Conservation (phyloP, 352 stramenopile species). For the Globisporangium emineosum region DNA sequence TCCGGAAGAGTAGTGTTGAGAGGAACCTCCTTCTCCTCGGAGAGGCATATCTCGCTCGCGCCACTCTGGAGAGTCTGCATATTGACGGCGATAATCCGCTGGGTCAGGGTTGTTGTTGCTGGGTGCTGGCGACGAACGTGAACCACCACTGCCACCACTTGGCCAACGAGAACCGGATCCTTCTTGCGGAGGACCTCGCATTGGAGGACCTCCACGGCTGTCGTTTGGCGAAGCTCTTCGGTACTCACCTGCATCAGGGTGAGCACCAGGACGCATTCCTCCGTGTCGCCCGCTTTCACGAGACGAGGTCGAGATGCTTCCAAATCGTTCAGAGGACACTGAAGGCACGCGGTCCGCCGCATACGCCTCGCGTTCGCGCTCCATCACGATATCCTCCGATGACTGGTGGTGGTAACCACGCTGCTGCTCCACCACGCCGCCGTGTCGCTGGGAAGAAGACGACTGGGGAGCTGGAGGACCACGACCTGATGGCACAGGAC, state of each 20-base stretch:
- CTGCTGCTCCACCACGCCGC: neutral
- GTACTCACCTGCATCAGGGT: conserved; percentile 7
- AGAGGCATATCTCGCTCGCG: conserved; percentile 23
- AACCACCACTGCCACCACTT: neutral
- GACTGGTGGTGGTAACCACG: neutral
- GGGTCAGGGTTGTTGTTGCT: neutral
- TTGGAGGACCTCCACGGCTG: neutral
- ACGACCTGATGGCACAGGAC: neutral
- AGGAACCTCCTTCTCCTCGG: conserved; percentile 1
- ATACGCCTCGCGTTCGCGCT: conserved; percentile 10
- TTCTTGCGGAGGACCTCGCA: neutral
- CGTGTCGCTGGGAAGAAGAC: neutral
- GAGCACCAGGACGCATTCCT: neutral
- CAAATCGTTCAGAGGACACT: neutral
- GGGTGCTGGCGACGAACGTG: neutral
- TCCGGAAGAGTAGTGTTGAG: neutral
- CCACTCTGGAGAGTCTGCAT: conserved; percentile 37
- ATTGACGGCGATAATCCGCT: conserved; percentile 29
- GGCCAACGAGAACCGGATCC: neutral
- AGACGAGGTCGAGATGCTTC: neutral
- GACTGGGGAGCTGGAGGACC: neutral
- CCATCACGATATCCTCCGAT: conserved; percentile 9
- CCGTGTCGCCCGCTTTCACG: neutral
- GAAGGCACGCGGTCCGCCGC: conserved; percentile 4
- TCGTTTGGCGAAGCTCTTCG: neutral